Evolutionary conservation across 1,284 basidiomycete genomes (phyloP).

Genomic region (Puccinia horiana): DNA sequence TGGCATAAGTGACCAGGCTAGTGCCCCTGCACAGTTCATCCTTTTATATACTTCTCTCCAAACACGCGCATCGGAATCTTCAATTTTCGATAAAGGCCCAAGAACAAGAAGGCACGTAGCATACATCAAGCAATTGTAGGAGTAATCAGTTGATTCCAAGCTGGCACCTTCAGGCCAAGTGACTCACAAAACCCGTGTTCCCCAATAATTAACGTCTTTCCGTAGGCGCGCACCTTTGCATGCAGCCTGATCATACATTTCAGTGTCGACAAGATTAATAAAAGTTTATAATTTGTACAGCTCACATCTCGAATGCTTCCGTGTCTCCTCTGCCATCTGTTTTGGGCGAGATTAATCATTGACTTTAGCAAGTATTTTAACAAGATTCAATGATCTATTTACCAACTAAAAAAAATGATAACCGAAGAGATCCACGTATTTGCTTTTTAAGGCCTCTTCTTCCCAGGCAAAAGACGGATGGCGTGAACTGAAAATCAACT

Average conservation of each 20-base stretch:
- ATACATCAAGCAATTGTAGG: not conserved
- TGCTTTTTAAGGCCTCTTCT: slow-evolving; percentile 21
- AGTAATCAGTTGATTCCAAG: not conserved
- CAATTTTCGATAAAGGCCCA: not conserved
- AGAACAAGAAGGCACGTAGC: not conserved
- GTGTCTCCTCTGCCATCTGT: slow-evolving; percentile 37
- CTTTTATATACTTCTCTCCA: slow-evolving; percentile 3
- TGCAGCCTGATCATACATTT: slow-evolving; percentile 7
- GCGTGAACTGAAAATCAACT: slow-evolving; percentile 12
- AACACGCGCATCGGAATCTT: not conserved
- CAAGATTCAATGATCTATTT: not conserved
- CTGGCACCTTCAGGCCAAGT: not conserved
- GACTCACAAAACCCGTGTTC: slow-evolving; percentile 48
- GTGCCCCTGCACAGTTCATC: slow-evolving; percentile 38
- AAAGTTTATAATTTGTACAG: not conserved
- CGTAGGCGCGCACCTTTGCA: slow-evolving; percentile 4
- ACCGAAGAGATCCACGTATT: slow-evolving; percentile 41
- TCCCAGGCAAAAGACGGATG: slow-evolving; percentile 25
- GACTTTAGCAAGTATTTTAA: not conserved
- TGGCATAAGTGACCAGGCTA: slow-evolving; percentile 39
- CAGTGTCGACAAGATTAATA: not conserved
- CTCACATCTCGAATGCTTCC: slow-evolving; percentile 12
- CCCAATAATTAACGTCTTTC: slow-evolving; percentile 41
- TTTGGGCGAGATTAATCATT: not conserved
- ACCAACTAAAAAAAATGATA: slow-evolving; percentile 43